Evolutionary conservation across 768 basidiomycete species (phyloP).

Genomic region (Amanita rubescens): DNA sequence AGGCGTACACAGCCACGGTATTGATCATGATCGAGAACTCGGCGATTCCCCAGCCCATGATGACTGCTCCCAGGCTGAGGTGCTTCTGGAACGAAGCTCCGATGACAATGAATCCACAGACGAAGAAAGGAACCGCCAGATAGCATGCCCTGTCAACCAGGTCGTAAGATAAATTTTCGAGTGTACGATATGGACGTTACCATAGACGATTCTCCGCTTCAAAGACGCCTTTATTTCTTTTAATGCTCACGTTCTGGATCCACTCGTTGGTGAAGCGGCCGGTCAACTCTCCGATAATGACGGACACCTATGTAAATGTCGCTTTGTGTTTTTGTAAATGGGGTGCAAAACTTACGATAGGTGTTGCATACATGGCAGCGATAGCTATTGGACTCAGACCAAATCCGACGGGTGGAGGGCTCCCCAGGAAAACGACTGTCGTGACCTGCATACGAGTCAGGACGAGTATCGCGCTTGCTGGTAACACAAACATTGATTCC

Average conservation of each 20-base stretch:
- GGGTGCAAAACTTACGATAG: conserved; percentile 32
- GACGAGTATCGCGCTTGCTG: background rate
- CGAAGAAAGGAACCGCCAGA: conserved; percentile 24
- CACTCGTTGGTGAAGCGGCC: conserved; percentile 50
- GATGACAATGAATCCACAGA: conserved; percentile 2
- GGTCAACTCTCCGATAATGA: conserved; percentile 43
- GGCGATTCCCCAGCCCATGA: conserved; percentile 44
- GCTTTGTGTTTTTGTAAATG: background rate
- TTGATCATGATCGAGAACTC: conserved; percentile 49
- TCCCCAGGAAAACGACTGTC: conserved; percentile 56
- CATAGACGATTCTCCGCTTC: conserved; percentile 56
- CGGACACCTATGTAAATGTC: conserved; percentile 32
- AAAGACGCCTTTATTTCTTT: conserved; percentile 48
- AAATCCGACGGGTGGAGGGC: conserved; percentile 46
- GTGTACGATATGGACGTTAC: no score
- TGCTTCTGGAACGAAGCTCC: conserved; percentile 4
- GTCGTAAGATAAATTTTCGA: background rate
- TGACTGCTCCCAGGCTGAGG: background rate
- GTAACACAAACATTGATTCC: conserved; percentile 43
- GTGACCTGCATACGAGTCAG: conserved; percentile 38
- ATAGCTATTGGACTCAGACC: conserved; percentile 43
- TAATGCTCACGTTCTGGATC: conserved; percentile 38
- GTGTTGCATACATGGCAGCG: conserved; percentile 48
- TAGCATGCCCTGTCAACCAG: conserved; percentile 45
- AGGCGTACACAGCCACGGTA: conserved; percentile 55